Evolutionary conservation across 192 early-diverging fungal species (phyloP).

Genomic region (Gigaspora rosea): DNA sequence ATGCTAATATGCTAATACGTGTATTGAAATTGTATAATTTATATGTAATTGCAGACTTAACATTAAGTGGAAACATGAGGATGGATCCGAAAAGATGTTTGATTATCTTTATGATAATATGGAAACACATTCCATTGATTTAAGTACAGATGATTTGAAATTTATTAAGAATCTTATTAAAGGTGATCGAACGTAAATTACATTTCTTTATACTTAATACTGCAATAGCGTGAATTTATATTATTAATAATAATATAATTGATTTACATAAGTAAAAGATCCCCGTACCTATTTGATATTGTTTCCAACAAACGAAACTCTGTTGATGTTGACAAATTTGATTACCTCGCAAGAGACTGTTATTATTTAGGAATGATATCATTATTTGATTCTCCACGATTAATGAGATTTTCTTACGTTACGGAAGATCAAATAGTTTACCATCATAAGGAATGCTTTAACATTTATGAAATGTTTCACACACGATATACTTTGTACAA

Average conservation of each 20-base stretch:
- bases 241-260: not conserved
- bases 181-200: conserved; percentile 38
- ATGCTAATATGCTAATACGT: not conserved
- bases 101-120: conserved; percentile 73
- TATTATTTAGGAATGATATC: conserved; percentile 72
- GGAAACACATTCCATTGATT: conserved; percentile 57
- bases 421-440: conserved; percentile 90
- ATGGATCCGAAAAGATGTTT: conserved; percentile 85
- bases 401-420: conserved; percentile 82
- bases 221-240: not conserved
- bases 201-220: no score
- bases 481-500: conserved; percentile 79
- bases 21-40: not conserved
- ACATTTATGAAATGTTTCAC: conserved; percentile 85
- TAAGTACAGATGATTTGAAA: conserved; percentile 58
- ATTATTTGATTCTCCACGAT: conserved; percentile 51
- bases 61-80: conserved; percentile 70
- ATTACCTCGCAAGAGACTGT: conserved; percentile 77
- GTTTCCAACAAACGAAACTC: conserved; percentile 94
- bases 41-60: conserved; percentile 42
- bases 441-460: conserved; percentile 86
- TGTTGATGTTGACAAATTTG: conserved; percentile 95
- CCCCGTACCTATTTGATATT: conserved; percentile 90
- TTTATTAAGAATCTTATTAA: conserved; percentile 77
- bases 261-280: not conserved